Evolutionary conservation across 768 basidiomycete species (phyloP).

Genomic region (Tulasnella sp.): DNA sequence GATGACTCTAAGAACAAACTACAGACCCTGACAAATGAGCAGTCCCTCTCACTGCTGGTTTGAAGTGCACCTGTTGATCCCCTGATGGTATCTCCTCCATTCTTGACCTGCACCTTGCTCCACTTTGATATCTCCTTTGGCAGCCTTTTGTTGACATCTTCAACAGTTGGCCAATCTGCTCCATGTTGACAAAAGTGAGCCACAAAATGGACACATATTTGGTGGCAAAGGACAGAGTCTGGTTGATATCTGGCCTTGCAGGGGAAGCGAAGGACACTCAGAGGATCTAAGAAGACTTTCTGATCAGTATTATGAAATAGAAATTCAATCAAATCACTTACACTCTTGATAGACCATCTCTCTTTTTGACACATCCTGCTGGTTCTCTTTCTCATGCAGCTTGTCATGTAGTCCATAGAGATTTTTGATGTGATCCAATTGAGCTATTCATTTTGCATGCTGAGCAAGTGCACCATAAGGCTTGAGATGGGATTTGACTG

Average conservation of each 20-base stretch:
- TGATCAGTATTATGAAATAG: no score
- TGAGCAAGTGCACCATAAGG: conserved; percentile 28
- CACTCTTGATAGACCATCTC: conserved; percentile 4
- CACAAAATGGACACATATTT: conserved; percentile 1
- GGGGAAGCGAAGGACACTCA: conserved; percentile 1
- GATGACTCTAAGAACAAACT: background rate
- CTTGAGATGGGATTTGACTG: conserved; percentile 21
- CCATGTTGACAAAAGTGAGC: background rate
- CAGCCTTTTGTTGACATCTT: background rate
- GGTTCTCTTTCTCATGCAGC: conserved; percentile 17
- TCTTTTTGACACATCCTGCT: background rate
- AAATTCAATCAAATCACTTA: background rate
- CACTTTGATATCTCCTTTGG: conserved; percentile 3
- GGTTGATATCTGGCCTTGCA: background rate
- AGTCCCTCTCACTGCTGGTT: background rate
- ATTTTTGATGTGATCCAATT: conserved; percentile 23
- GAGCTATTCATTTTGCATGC: conserved; percentile 23
- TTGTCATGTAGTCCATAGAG: conserved; percentile 25
- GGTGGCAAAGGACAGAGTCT: background rate
- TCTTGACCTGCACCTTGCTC: conserved; percentile 4
- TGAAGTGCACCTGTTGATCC: background rate
- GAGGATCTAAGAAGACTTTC: conserved; percentile 12
- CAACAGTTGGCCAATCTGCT: background rate
- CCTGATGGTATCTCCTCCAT: conserved; percentile 4
- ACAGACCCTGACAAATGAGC: conserved; percentile 11